Evolutionary conservation across 1,284 basidiomycete species (phyloP), one percentile per base, ranked within the genome.

Genomic region (Hypsizygus ulmarius): DNA sequence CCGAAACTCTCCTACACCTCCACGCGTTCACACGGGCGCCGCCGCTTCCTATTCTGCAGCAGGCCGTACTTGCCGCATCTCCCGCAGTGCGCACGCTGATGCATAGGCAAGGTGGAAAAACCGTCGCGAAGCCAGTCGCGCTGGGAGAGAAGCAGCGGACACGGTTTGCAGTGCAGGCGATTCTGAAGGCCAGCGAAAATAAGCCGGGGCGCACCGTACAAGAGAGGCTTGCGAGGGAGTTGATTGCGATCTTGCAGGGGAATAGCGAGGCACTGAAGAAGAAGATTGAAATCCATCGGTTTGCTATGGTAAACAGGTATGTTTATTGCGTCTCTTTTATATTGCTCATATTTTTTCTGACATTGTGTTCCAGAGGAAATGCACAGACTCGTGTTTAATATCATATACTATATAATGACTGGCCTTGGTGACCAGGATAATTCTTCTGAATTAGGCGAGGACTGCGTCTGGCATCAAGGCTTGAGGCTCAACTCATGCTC

Each of bases 221-320:
- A 56, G 81, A 86, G 60, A 72, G 89, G 48, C 64, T 93, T 50
- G 90, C 90, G 34, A 73, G 81, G 61, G 90, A 93, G 68, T 66
- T 92, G 25, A 73, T 93, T 33, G 74, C 71, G 0, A 76, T 89
- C 16, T 56, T 93, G 3, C 78, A 84, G 58, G 85, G 84, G 2
- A 80, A 77, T 41, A 72, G 73, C 27, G 75, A 75, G 28, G 70
- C 85, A 50, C 71, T 75, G 57, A 76, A 75, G 57, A 75, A 82
- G 62, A 82, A 90, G 66, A 70, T 69, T 55, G 73, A 79, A 45
- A 64, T 80, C 43, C 93, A 95, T 64, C 77, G 74, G 58, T 60
- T 79, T 32, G 93, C 87, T 1, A 87, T 87, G 73, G 75, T 87
- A 29, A 91, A 91, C 66, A 84, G 93, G 90, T 92, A 55, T 49